phyloP scores from a whole-genome alignment of 2,329 filamentous ascomycete genomes.

The Cryphonectria japonica region DNA sequence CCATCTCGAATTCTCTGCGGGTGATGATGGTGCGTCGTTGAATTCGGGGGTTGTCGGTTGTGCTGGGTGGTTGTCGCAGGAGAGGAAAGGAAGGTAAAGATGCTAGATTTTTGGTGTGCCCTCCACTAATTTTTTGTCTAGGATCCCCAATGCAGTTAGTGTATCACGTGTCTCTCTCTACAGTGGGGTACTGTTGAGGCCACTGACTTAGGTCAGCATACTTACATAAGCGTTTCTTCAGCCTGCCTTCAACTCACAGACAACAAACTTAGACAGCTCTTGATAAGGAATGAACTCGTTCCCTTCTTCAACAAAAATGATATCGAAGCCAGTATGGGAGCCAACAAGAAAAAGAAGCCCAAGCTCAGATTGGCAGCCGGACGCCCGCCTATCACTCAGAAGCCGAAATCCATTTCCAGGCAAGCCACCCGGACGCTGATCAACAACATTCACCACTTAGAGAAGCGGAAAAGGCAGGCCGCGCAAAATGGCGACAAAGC shows the following conservation, averaged over 20 bases:
- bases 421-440: slow-evolving; percentile 68
- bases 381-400: slow-evolving; percentile 59
- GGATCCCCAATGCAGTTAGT: not conserved
- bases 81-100: not conserved
- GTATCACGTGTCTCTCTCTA: not conserved
- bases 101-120: not conserved
- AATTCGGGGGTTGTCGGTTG: slow-evolving; percentile 27
- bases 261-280: not conserved
- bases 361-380: slow-evolving; percentile 51
- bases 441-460: slow-evolving; percentile 66
- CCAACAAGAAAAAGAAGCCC: slow-evolving; percentile 47
- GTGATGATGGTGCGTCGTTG: slow-evolving; percentile 25
- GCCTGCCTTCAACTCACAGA: not conserved
- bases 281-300: not conserved
- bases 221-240: slow-evolving; percentile 11
- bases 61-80: slow-evolving; percentile 22
- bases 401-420: slow-evolving; percentile 62
- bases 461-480: slow-evolving; percentile 65
- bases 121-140: not conserved
- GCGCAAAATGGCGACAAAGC: slow-evolving; percentile 55
- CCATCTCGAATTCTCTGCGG: slow-evolving; percentile 31
- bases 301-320: not conserved
- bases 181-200: not conserved
- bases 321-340: slow-evolving; percentile 45
- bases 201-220: not conserved